Base-by-base conservation (phyloP, 176 grass and related monocot genomes). In the Pontederia crassipes region DNA sequence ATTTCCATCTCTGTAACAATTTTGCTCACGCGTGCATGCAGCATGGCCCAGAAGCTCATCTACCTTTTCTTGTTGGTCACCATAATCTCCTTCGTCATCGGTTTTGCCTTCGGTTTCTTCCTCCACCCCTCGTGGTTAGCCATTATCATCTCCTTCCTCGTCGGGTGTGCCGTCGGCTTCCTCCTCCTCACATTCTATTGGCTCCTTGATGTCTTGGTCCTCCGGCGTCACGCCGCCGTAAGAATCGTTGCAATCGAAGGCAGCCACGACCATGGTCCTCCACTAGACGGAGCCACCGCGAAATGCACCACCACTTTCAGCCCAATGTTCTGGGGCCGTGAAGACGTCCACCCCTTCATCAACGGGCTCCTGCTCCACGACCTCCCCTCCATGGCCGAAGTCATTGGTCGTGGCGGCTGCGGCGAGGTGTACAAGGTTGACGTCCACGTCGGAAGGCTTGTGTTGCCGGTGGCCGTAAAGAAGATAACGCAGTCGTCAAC, bases 341-440 rank as follows among this genome's bases (percentile, higher is more conserved):
- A 62, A 2, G 17, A 7, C 35, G 11, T 17, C 4, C 32, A 40
- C 32, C 35, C 11, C 15, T 62, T 62, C 35, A 46, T 62, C 60
- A 28, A 16, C 14, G 35, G 46, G 14, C 60, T 62, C 12, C 28
- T 46, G 32, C 35, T 17, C 20, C n/a, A 18, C 3, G 60, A 29
- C 35, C 35, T 62, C 9, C 60, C 35, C 32, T 18, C 2, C 60
- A 15, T 11, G 35, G 16, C 2, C 40, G 8, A 62, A 4, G 14
- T 62, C 60, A 62, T 62, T 29, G 60, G 60, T 13, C 81, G 79
- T 57, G 92, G 92, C 32, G 92, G 80, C 7, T 85, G 86, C 70
- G 92, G 87, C 40, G 83, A 96, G 83, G 92, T 96, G 54, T 90
- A 80, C 66, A 90, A 90, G 79, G 72, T 77, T 14, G 64, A 78